These are phyloP conservation scores for Phytophthora pseudosyringae DNA, from an alignment of 352 stramenopile genomes.

Conservation along the genomic window DNA sequence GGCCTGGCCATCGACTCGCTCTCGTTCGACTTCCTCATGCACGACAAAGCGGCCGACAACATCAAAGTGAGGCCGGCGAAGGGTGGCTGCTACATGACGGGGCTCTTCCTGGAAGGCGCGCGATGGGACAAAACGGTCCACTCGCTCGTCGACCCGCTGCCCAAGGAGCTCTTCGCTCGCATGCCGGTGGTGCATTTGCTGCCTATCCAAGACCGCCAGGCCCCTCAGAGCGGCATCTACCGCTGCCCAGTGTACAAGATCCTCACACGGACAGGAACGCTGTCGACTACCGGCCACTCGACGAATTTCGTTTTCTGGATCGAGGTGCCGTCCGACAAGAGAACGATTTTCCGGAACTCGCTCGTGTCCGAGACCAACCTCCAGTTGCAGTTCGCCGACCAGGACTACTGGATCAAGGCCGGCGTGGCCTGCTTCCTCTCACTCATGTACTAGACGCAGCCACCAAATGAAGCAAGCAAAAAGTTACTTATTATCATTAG, in stretches of 20 bases:
- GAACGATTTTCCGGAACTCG: slow-evolving; percentile 82
- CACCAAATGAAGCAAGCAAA: too few relatives aligned
- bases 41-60: slow-evolving; percentile 54
- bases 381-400: slow-evolving; percentile 90
- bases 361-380: slow-evolving; percentile 95
- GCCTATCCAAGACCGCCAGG: slow-evolving; percentile 80
- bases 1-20: slow-evolving; percentile 93
- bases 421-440: slow-evolving; percentile 95
- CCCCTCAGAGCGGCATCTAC: slow-evolving; percentile 88
- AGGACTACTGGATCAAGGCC: slow-evolving; percentile 96
- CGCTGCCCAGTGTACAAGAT: slow-evolving; percentile 96
- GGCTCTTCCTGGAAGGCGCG: slow-evolving; percentile 92
- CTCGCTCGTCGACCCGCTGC: slow-evolving; percentile 88
- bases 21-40: slow-evolving; percentile 91
- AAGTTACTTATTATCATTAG: too few relatives aligned
- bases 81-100: slow-evolving; percentile 90
- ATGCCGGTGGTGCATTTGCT: slow-evolving; percentile 92
- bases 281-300: slow-evolving; percentile 96
- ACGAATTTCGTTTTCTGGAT: slow-evolving; percentile 99
- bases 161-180: slow-evolving; percentile 93
- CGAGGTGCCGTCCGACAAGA: slow-evolving; percentile 89
- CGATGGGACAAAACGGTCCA: slow-evolving; percentile 83
- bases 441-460: slow-evolving; percentile 83
- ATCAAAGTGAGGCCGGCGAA: slow-evolving; percentile 67
- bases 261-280: slow-evolving; percentile 91